Conservation (phyloP, 1,139 yeast genomes). For the Debaryomyces sp. region DNA sequence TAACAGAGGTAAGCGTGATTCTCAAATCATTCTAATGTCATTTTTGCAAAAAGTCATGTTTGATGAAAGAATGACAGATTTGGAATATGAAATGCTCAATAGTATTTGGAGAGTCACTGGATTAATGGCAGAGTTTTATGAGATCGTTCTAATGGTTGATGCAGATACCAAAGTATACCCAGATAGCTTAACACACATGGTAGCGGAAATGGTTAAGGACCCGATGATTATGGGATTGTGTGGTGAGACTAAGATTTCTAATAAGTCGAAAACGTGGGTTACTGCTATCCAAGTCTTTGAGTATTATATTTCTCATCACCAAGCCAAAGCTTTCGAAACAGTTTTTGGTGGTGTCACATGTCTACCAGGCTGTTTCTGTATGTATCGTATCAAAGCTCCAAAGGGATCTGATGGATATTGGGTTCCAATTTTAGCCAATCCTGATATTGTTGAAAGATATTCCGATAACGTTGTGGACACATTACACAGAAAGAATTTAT, state of each 20-base stretch:
- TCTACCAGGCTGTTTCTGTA: constrained; percentile 96
- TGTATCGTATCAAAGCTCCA: constrained; percentile 93
- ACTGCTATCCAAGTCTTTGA: constrained; percentile 96
- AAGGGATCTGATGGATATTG: constrained; percentile 89
- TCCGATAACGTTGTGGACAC: constrained; percentile 88
- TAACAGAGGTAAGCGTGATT: constrained; percentile 97
- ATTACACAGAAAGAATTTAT: constrained; percentile 84
- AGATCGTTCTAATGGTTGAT: constrained; percentile 89
- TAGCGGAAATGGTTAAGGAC: constrained; percentile 89
- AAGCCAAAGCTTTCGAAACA: constrained; percentile 93
- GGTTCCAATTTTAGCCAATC: constrained; percentile 96
- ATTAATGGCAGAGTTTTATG: constrained; percentile 83
- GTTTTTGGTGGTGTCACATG: constrained; percentile 97
- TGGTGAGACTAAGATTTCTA: constrained; percentile 95
- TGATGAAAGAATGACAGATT: constrained; percentile 95
- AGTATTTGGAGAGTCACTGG: constrained; percentile 89
- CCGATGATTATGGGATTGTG: constrained; percentile 93
- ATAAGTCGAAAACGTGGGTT: constrained; percentile 86
- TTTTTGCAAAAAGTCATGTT: constrained; percentile 89
- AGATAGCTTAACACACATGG: constrained; percentile 90
- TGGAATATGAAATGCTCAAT: constrained; percentile 80
- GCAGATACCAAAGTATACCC: constrained; percentile 95
- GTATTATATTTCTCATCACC: constrained; percentile 94
- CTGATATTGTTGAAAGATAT: constrained; percentile 94
- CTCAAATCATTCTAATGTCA: constrained; percentile 92